These are phyloP conservation scores for Xylariaceae sp. DNA, from an alignment of 2,329 filamentous ascomycete genomes.

Conservation along the genomic window DNA sequence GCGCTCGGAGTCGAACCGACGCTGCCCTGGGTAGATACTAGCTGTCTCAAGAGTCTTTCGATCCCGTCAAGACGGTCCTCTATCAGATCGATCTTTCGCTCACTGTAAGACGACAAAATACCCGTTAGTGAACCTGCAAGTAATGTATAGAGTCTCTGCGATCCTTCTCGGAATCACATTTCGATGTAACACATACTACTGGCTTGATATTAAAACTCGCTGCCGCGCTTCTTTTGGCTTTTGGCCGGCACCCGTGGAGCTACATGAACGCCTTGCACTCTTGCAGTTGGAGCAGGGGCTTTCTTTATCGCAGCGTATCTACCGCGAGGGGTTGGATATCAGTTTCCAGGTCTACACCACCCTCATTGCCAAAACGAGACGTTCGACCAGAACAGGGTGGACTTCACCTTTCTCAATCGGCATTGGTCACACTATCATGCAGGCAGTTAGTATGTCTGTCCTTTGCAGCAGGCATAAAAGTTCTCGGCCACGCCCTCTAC, in stretches of 20 bases:
- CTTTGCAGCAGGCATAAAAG: slow-evolving; percentile 1
- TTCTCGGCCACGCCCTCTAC: no score
- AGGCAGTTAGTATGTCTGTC: neutral
- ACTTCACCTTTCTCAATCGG: slow-evolving; percentile 34
- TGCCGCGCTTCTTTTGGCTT: slow-evolving; percentile 52
- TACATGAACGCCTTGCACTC: slow-evolving; percentile 49
- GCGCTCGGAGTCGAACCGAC: slow-evolving; percentile 1
- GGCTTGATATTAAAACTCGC: slow-evolving; percentile 55
- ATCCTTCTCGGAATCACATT: neutral
- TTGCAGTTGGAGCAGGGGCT: slow-evolving; percentile 56
- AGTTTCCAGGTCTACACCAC: slow-evolving; percentile 5
- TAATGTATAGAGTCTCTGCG: neutral
- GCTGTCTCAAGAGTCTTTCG: slow-evolving; percentile 34
- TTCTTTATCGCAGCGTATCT: slow-evolving; percentile 59
- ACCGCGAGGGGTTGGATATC: slow-evolving; percentile 1
- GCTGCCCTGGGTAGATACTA: slow-evolving; percentile 16
- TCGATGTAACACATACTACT: slow-evolving; percentile 47
- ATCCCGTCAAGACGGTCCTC: slow-evolving; percentile 37
- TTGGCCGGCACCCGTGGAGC: slow-evolving; percentile 51
- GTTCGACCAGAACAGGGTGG: slow-evolving; percentile 1
- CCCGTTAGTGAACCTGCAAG: slow-evolving; percentile 2
- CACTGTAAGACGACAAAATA: slow-evolving; percentile 32
- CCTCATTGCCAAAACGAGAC: neutral
- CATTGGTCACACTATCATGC: slow-evolving; percentile 38
- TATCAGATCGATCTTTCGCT: slow-evolving; percentile 46